phyloP scores from a whole-genome alignment of 805 yeast species.

The Kuraishia borneana region DNA sequence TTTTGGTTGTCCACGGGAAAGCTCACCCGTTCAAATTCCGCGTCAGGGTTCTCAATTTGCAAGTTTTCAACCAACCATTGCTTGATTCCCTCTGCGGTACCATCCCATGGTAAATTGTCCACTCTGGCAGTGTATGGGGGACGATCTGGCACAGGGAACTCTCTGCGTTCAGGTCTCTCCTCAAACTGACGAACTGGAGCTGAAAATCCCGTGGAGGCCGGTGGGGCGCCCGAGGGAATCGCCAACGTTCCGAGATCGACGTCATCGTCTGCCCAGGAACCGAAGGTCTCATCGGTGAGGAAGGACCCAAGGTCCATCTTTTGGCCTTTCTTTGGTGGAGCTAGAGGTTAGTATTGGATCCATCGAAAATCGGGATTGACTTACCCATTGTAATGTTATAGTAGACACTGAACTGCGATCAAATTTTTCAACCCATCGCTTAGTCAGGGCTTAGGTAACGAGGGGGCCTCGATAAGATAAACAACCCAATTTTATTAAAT shows the following conservation, averaged over 20 bases:
- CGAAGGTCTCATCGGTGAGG: slow-evolving; percentile 64
- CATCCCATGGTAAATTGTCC: slow-evolving; percentile 77
- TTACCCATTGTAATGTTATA: too few relatives aligned
- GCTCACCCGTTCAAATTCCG: slow-evolving; percentile 48
- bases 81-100: slow-evolving; percentile 49
- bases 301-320: slow-evolving; percentile 86
- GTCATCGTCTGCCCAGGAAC: slow-evolving; percentile 83
- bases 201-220: slow-evolving; percentile 6
- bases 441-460: too few relatives aligned
- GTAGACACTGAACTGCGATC: too few relatives aligned
- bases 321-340: slow-evolving; percentile 24
- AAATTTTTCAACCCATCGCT: too few relatives aligned
- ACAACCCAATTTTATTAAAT: slow-evolving; percentile 1
- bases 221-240: slow-evolving; percentile 27
- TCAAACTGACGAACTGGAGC: slow-evolving; percentile 3
- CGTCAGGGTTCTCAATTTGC: slow-evolving; percentile 33
- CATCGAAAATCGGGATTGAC: too few relatives aligned
- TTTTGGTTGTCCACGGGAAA: slow-evolving; percentile 58
- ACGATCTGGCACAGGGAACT: slow-evolving; percentile 77
- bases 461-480: too few relatives aligned
- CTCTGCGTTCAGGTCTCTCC: slow-evolving; percentile 41
- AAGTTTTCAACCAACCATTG: slow-evolving; percentile 50
- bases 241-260: slow-evolving; percentile 59
- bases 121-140: slow-evolving; percentile 92
- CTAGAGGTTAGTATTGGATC: not conserved